These are phyloP conservation scores for Silene latifolia DNA, from an alignment of 148 eudicot genomes.

Conservation along the genomic window DNA sequence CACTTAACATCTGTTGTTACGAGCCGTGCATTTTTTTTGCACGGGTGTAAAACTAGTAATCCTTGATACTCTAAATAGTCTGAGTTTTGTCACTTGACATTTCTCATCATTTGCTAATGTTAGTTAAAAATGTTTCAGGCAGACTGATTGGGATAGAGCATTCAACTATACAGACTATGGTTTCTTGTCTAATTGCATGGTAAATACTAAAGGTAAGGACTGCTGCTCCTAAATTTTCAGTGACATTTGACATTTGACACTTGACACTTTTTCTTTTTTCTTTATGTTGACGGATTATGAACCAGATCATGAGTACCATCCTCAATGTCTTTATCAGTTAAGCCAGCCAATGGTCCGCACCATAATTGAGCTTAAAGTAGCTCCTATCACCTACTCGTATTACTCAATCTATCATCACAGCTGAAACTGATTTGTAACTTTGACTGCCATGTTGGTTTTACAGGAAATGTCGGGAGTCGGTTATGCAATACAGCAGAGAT, in stretches of 20 bases:
- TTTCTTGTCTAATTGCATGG: conserved; percentile 30
- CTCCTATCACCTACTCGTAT: neutral
- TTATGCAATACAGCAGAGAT: conserved; percentile 38
- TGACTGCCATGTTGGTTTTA: neutral
- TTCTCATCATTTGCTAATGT: neutral
- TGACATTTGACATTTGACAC: too few species aligned
- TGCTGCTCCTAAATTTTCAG: neutral
- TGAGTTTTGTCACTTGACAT: neutral
- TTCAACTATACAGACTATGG: conserved; percentile 28
- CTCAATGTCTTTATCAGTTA: neutral
- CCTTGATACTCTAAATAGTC: too few species aligned
- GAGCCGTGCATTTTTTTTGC: too few species aligned
- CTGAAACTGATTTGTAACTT: neutral
- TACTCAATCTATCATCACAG: neutral
- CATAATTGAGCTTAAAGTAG: neutral
- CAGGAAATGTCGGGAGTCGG: conserved; percentile 33
- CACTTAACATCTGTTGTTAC: too few species aligned
- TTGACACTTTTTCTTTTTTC: too few species aligned
- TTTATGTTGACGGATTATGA: too few species aligned
- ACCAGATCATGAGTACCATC: too few species aligned
- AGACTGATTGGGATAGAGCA: conserved; percentile 34
- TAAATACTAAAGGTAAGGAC: conserved; percentile 21
- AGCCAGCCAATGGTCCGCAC: neutral
- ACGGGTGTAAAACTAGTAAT: too few species aligned
- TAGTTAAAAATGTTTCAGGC: conserved; percentile 15